phyloP scores from a whole-genome alignment of 257 asterid species.

The Solanum ossicruentum region DNA sequence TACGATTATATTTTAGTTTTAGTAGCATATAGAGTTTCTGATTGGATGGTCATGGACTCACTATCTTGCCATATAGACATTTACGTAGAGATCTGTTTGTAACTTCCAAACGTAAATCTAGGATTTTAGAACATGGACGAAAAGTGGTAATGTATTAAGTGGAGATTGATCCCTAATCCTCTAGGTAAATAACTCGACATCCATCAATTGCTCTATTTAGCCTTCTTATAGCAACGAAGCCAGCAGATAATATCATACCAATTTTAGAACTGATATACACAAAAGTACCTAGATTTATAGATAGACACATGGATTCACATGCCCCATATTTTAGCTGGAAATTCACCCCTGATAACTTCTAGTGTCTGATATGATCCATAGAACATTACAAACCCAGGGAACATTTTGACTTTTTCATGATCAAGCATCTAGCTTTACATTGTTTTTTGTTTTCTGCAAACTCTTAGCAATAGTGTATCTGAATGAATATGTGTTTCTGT shows the following conservation, averaged over 20 bases:
- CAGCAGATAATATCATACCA: background rate
- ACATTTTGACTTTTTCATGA: background rate
- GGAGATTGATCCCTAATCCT: background rate
- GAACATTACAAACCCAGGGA: background rate
- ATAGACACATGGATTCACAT: background rate
- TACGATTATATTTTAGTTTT: slow-evolving; percentile 5
- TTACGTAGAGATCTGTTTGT: background rate
- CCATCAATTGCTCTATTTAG: background rate
- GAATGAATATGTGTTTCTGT: background rate
- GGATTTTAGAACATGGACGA: background rate
- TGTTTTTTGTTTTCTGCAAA: background rate
- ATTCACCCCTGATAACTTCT: background rate
- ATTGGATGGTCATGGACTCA: background rate
- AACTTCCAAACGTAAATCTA: background rate
- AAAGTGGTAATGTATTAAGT: background rate
- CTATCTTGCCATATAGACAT: background rate
- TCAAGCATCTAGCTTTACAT: background rate
- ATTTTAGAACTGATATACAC: background rate
- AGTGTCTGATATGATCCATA: background rate
- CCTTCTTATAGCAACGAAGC: background rate
- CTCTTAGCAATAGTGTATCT: background rate
- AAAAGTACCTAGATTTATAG: background rate
- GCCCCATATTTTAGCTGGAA: background rate
- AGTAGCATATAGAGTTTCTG: background rate
- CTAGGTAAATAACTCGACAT: background rate